Evolutionary conservation across 2,329 filamentous ascomycete species (phyloP).

Genomic region (Colletotrichum sp.): DNA sequence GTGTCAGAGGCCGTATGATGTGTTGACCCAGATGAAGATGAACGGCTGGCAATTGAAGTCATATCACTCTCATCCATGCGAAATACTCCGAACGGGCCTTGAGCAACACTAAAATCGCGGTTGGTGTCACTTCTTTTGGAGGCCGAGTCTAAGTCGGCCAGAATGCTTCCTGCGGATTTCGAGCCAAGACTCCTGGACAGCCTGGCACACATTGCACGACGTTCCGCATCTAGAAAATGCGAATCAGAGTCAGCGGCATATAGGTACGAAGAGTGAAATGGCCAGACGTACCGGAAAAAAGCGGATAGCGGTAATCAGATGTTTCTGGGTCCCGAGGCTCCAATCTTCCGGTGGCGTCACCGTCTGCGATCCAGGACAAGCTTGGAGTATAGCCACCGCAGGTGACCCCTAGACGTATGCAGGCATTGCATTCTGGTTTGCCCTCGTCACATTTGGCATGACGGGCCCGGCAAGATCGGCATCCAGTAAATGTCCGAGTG

Average conservation of each 20-base stretch:
- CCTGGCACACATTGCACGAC: background rate
- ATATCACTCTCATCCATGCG: background rate
- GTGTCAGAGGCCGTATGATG: background rate
- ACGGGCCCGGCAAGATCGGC: slow-evolving; percentile 38
- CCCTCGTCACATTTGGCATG: slow-evolving; percentile 51
- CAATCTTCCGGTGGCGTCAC: background rate
- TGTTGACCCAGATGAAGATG: background rate
- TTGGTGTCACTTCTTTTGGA: background rate
- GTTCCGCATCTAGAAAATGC: background rate
- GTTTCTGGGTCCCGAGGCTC: background rate
- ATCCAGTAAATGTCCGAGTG: slow-evolving; percentile 34
- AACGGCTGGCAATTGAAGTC: background rate
- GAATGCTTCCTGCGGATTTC: background rate
- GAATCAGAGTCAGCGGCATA: background rate
- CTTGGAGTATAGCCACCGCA: slow-evolving; percentile 40
- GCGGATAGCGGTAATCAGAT: background rate
- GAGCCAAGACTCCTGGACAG: background rate
- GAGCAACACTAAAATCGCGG: background rate
- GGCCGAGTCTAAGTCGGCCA: background rate
- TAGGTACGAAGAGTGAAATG: background rate
- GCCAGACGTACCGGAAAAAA: background rate
- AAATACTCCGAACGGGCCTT: background rate
- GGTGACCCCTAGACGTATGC: slow-evolving; percentile 33
- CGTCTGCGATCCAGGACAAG: background rate
- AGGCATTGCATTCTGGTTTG: slow-evolving; percentile 42